phyloP scores from a whole-genome alignment of 139 green algal genomes.

The Tetraselmis chui region DNA sequence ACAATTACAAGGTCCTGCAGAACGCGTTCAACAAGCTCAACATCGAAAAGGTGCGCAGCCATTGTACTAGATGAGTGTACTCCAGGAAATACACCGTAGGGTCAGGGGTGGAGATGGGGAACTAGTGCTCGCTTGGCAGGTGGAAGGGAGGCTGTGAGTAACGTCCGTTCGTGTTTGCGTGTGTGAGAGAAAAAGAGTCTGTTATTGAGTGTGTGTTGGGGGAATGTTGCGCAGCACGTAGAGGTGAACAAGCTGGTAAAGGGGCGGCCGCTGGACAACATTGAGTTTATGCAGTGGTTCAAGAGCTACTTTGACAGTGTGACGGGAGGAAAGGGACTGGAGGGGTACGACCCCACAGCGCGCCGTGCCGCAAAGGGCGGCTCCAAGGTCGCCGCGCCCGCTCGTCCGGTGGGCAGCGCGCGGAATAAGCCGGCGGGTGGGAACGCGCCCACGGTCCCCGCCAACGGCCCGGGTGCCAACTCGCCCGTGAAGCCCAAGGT shows the following conservation, averaged over 20 bases:
- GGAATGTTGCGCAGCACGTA: slow-evolving; percentile 55
- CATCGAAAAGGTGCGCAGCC: slow-evolving; percentile 67
- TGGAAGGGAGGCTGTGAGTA: too few species aligned
- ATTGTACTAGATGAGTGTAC: too few species aligned
- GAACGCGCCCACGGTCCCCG: neutral
- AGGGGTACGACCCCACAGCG: slow-evolving; percentile 49
- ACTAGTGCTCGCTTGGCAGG: too few species aligned
- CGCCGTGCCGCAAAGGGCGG: slow-evolving; percentile 10
- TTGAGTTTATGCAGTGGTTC: slow-evolving; percentile 93
- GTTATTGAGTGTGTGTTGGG: too few species aligned
- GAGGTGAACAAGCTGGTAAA: slow-evolving; percentile 88
- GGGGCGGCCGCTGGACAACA: slow-evolving; percentile 89
- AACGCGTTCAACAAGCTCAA: slow-evolving; percentile 86
- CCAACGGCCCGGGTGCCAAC: neutral
- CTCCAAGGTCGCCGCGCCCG: neutral
- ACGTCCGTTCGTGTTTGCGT: too few species aligned
- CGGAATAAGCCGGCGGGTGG: neutral
- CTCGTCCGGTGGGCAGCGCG: neutral
- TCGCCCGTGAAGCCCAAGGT: neutral
- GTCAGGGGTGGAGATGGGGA: too few species aligned
- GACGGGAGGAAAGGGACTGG: slow-evolving; percentile 29
- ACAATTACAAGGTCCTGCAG: slow-evolving; percentile 98
- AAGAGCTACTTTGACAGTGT: slow-evolving; percentile 55
- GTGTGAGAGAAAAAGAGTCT: too few species aligned
- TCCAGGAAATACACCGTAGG: too few species aligned